Base-by-base conservation (phyloP, 768 basidiomycete species). In the Serendipita indica region DNA sequence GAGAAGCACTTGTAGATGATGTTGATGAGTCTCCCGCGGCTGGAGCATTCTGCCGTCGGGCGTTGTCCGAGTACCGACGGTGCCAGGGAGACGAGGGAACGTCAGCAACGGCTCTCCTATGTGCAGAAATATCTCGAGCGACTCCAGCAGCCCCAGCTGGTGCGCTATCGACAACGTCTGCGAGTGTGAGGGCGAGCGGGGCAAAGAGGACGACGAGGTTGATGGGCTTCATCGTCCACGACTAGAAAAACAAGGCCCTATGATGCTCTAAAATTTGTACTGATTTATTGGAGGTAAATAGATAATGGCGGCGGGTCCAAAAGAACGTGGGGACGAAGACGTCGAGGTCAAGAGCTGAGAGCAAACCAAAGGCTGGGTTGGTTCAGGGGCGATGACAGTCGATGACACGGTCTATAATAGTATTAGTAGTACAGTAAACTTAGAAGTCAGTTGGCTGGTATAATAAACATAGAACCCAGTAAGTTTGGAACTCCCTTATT, bases 161-260 rank as follows among this genome's bases (percentile, higher is more conserved):
- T 27, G 49, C 49, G 3, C 20, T 28, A 10, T 54, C 49, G 10
- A 54, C 49, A 7, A 28, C 49, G 30, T 54, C 49, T 30, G 30
- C 49, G 49, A 54, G 49, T 22, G 49, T 22, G n/a, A 54, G 49
- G 22, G n/a, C n/a, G n/a, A 54, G 30, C 10, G 49, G 49, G n/a
- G 49, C 22, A 28, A 54, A 28, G 10, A 16, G 20, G 22, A 54
- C 49, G 16, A 54, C n/a, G 16, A 54, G 22, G 1, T n/a, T 18
- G 18, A 43, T n/a, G 41, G 41, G 6, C 16, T 25, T 43, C 41
- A 43, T 43, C 27, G 5, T 43, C 7, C 18, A n/a, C 5, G 7
- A 43, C 41, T 43, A 43, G 18, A 18, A 43, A n/a, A 43, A 5
- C 16, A 2, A n/a, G 5, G 1, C 5, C 7, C 1, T 7, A n/a